Base-by-base conservation (phyloP, 805 yeast genomes). In the Candida anglica region DNA sequence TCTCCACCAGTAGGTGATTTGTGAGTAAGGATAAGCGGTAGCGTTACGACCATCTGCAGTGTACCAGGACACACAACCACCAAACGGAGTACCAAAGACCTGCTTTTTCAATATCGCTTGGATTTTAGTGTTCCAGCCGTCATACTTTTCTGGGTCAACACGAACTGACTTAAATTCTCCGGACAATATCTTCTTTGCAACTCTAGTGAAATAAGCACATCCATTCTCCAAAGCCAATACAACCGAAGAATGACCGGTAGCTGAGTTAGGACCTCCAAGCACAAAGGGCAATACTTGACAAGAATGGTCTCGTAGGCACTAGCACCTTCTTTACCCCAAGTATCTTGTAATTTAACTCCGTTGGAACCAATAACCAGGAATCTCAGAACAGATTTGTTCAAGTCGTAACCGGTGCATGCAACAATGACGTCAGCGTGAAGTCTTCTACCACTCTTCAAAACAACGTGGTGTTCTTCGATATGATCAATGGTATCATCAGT, bases 41-140 rank as follows among this genome's bases (percentile, higher is more conserved):
- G 50, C 42, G 39, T 65, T 65, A 34, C 44, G 33, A 10, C 57
- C 58, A 15, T 39, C 48, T 21, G 43, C 36, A 2, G 58, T 16
- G 35, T 64, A 66, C 70, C 71, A 66, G n/a, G 67, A 53, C 9
- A 43, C 44, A 40, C 71, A 66, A 2, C 71, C 71, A 3, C 70
- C 71, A 36, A 58, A 60, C 3, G 42, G 36, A 6, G 62, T 47
- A 3, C 71, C 71, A 42, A 54, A 66, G 2, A 66, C 69, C 5
- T 58, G 41, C 29, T 39, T 43, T 24, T 32, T 36, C 39, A 63
- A 53, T 23, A 43, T 42, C 4, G 20, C 42, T 38, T 64, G 69
- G 3, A 48, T 41, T 5, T 36, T 44, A 5, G 39, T 39, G 35
- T 53, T 51, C 70, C 70, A 66, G 19, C 52, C 46, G 37, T 60